Percentiles rank a stretch among this genome's conserved stretches.
Evolutionary conservation across 805 yeast species (phyloP).

Genomic region (Monosporozyma servazzii): DNA sequence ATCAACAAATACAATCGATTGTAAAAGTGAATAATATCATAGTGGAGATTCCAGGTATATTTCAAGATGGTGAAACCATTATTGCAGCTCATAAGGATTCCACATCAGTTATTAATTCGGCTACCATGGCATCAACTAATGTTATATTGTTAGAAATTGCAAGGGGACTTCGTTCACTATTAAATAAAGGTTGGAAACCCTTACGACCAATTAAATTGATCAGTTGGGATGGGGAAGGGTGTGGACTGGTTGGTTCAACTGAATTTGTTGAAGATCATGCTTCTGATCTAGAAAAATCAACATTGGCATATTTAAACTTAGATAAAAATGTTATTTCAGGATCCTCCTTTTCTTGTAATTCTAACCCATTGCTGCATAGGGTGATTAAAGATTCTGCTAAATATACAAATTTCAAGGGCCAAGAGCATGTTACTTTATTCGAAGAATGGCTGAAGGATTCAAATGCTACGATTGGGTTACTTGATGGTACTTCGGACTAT

Average conservation of each 20-base stretch:
- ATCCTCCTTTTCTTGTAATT: constrained; percentile 35
- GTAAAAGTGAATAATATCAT: constrained; percentile 41
- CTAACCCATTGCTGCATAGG: constrained; percentile 49
- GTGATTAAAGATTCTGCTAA: constrained; percentile 39
- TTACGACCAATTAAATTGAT: constrained; percentile 58
- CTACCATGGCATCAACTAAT: constrained; percentile 43
- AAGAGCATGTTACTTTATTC: constrained; percentile 33
- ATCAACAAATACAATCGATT: constrained; percentile 34
- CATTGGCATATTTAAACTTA: constrained; percentile 46
- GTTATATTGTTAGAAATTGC: constrained; percentile 44
- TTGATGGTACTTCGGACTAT: constrained; percentile 47
- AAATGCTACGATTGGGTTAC: constrained; percentile 32
- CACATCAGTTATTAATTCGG: constrained; percentile 41
- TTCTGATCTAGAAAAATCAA: constrained; percentile 37
- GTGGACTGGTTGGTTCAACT: constrained; percentile 65
- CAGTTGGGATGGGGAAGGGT: constrained; percentile 78
- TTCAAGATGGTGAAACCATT: constrained; percentile 42
- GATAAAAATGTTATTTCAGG: constrained; percentile 44
- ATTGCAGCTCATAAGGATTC: constrained; percentile 51
- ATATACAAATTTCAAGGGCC: constrained; percentile 35
- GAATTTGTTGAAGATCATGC: constrained; percentile 63
- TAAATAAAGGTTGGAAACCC: constrained; percentile 58
- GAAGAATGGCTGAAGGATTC: constrained; percentile 39
- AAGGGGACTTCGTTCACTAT: constrained; percentile 39
- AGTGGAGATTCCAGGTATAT: constrained; percentile 48